Conservation (phyloP, 164 flowering plant genomes). For the Cinnamomum micranthum region DNA sequence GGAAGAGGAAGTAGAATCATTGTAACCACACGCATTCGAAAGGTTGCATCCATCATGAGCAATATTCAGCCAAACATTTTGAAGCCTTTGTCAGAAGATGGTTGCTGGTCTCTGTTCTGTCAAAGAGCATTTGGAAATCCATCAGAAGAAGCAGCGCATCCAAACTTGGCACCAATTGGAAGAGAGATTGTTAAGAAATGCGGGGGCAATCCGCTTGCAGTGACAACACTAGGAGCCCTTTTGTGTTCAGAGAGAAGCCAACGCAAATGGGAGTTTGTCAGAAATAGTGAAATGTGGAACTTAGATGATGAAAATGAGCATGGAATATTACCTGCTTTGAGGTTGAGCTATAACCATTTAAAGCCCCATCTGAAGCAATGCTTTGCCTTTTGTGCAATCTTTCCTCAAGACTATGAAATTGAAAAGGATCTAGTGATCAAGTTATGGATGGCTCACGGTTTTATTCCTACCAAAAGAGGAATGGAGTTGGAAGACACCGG, state of each 20-base stretch:
- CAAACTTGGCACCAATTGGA: background rate
- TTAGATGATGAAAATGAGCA: background rate
- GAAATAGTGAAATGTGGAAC: slow-evolving; percentile 1
- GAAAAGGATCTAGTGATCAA: background rate
- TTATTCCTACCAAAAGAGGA: background rate
- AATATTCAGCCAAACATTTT: background rate
- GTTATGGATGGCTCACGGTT: slow-evolving; percentile 9
- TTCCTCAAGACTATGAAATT: background rate
- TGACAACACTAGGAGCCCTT: background rate
- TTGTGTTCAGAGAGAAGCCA: background rate
- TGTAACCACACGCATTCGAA: background rate
- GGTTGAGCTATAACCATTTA: slow-evolving; percentile 9
- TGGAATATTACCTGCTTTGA: background rate
- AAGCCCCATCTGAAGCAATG: slow-evolving; percentile 1
- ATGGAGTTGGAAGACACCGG: background rate
- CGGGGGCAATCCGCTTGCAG: slow-evolving; percentile 5
- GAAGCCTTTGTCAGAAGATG: background rate
- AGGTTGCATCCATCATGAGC: background rate
- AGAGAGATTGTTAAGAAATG: slow-evolving; percentile 7
- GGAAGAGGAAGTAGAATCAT: slow-evolving; percentile 1
- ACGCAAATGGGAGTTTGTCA: background rate
- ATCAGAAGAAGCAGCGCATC: background rate
- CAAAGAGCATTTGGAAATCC: slow-evolving; percentile 4
- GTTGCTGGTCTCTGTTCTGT: slow-evolving; percentile 6
- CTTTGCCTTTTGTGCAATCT: slow-evolving; percentile 6